phyloP scores from a whole-genome alignment of 1,284 basidiomycete species.

The Butyriboletus appendiculatus region DNA sequence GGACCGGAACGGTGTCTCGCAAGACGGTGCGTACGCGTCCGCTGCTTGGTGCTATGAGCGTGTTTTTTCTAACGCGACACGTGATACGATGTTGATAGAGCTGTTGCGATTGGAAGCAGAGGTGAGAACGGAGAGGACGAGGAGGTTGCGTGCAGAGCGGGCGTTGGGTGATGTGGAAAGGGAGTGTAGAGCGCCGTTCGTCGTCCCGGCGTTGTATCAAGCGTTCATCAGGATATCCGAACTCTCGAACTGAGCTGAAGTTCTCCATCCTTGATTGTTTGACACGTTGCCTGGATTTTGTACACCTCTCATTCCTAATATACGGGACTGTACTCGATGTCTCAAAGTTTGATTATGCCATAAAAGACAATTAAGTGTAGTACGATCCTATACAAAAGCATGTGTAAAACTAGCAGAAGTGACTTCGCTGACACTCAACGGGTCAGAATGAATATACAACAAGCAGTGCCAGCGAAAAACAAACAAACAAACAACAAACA shows the following conservation, averaged over 20 bases:
- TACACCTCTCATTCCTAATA: not conserved
- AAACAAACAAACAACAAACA: not conserved
- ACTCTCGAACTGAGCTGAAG: conserved; percentile 18
- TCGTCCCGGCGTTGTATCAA: conserved; percentile 33
- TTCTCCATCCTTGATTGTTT: not conserved
- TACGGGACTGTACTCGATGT: no score
- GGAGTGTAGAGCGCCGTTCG: conserved; percentile 32
- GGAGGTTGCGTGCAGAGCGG: conserved; percentile 28
- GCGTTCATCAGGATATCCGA: conserved; percentile 35
- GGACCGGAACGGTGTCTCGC: not conserved
- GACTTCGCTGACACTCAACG: not conserved
- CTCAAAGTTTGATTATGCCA: conserved; percentile 10
- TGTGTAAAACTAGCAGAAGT: not conserved
- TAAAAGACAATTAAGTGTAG: conserved; percentile 7
- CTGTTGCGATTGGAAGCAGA: conserved; percentile 23
- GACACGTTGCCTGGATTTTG: not conserved
- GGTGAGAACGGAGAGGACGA: conserved; percentile 18
- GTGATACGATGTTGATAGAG: conserved; percentile 6
- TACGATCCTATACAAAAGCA: conserved; percentile 16
- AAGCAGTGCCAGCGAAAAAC: not conserved
- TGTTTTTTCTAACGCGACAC: not conserved
- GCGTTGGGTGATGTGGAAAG: conserved; percentile 30
- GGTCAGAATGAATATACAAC: conserved; percentile 4
- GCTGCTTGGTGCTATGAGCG: not conserved
- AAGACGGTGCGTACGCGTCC: conserved; percentile 14